phyloP scores from a whole-genome alignment of 2,329 filamentous ascomycete species.

The Capronia epimyces region DNA sequence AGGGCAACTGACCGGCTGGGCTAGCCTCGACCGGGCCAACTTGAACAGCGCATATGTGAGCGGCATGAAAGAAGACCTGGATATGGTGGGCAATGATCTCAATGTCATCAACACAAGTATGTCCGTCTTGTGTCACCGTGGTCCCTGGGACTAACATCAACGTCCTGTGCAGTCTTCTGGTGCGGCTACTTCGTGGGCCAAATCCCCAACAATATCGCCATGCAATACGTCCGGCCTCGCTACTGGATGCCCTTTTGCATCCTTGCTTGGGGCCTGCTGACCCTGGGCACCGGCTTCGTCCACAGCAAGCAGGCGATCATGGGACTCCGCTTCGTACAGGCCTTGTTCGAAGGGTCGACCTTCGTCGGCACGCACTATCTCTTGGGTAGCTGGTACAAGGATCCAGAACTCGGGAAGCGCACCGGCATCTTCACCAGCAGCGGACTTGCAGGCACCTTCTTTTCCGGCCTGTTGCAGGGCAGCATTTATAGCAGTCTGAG shows the following conservation, averaged over 20 bases:
- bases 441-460: slow-evolving; percentile 27
- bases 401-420: slow-evolving; percentile 35
- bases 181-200: not conserved
- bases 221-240: not conserved
- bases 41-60: slow-evolving; percentile 4
- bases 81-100: not conserved
- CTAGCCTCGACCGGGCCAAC: not conserved
- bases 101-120: not conserved
- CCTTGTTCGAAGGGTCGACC: slow-evolving; percentile 9
- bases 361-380: slow-evolving; percentile 32
- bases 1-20: not conserved
- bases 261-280: not conserved
- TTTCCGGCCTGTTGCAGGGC: slow-evolving; percentile 17
- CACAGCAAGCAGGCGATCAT: not conserved
- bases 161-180: not conserved
- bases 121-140: not conserved
- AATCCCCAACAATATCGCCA: not conserved
- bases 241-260: not conserved
- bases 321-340: slow-evolving; percentile 15
- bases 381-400: slow-evolving; percentile 27
- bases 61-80: slow-evolving; percentile 13
- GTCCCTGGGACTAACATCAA: not conserved
- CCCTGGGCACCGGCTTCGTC: not conserved
- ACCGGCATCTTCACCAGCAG: slow-evolving; percentile 36
- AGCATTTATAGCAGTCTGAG: slow-evolving; percentile 6